Evolutionary conservation across 768 basidiomycete species (phyloP).

Genomic region (Tulasnella sp.): DNA sequence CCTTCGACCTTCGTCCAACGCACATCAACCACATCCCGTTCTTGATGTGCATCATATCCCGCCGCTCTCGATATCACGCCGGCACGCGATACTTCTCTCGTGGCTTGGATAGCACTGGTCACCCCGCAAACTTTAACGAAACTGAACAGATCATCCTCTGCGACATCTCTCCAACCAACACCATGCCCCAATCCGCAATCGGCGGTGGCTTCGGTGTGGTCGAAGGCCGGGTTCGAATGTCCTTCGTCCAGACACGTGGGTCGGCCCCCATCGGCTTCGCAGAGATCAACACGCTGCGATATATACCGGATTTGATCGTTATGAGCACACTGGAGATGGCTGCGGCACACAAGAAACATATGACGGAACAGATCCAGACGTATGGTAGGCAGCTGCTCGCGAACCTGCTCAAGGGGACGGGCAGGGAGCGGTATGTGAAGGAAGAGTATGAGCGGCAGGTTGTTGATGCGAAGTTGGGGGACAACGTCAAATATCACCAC

Average conservation of each 20-base stretch:
- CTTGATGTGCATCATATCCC: conserved; percentile 79
- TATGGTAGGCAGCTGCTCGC: conserved; percentile 77
- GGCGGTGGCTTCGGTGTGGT: conserved; percentile 8
- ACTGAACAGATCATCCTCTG: conserved; percentile 81
- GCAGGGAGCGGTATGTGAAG: conserved; percentile 86
- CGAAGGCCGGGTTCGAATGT: conserved; percentile 36
- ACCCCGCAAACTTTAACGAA: conserved; percentile 96
- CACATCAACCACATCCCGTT: conserved; percentile 68
- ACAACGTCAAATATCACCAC: conserved; percentile 70
- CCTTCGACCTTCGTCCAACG: conserved; percentile 71
- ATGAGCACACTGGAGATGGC: conserved; percentile 90
- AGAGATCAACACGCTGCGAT: conserved; percentile 87
- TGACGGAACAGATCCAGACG: conserved; percentile 53
- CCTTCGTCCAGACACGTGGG: conserved; percentile 89
- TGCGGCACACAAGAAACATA: conserved; percentile 58
- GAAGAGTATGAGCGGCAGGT: conserved; percentile 83
- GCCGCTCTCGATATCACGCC: conserved; percentile 86
- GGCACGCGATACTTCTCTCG: conserved; percentile 96
- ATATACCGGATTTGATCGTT: conserved; percentile 91
- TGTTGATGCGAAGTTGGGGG: conserved; percentile 49
- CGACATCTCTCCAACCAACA: conserved; percentile 21
- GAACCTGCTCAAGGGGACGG: conserved; percentile 89
- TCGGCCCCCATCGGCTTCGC: conserved; percentile 95
- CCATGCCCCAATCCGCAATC: conserved; percentile 19
- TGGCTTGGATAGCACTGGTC: conserved; percentile 77